Evolutionary conservation across 371 early-diverging fungal genomes (phyloP).

Genomic region (Nosema muscidifuracis): DNA sequence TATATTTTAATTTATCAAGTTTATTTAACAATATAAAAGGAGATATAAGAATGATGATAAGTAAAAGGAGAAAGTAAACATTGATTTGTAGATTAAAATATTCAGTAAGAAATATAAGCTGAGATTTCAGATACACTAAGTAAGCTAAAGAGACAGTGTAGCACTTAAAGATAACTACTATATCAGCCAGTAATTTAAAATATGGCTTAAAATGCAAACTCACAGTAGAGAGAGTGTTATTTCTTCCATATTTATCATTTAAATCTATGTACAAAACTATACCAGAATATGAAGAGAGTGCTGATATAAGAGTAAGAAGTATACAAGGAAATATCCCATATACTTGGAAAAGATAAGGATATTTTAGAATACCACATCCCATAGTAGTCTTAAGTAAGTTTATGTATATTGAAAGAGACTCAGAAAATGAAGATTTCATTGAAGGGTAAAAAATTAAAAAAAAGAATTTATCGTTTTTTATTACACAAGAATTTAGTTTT

Average conservation of each 20-base stretch:
- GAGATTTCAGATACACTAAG: slow-evolving; percentile 22
- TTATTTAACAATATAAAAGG: slow-evolving; percentile 32
- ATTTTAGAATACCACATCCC: slow-evolving; percentile 41
- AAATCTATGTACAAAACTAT: slow-evolving; percentile 32
- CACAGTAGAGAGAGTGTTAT: slow-evolving; percentile 22
- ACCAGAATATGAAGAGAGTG: slow-evolving; percentile 32
- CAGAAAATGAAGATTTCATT: slow-evolving; percentile 13
- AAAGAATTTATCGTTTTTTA: too few relatives aligned
- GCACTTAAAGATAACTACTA: slow-evolving; percentile 40
- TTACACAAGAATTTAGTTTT: too few relatives aligned
- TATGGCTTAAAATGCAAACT: slow-evolving; percentile 13
- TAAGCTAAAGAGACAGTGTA: slow-evolving; percentile 32
- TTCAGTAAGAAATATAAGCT: neutral
- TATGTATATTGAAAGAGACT: slow-evolving; percentile 17
- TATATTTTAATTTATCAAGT: slow-evolving; percentile 30
- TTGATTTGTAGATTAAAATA: neutral
- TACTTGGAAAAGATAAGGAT: slow-evolving; percentile 38
- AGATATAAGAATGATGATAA: slow-evolving; percentile 8
- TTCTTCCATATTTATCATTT: slow-evolving; percentile 35
- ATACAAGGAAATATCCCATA: slow-evolving; percentile 29
- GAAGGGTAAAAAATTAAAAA: neutral
- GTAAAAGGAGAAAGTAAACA: neutral
- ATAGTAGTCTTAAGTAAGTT: slow-evolving; percentile 46
- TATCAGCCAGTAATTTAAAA: slow-evolving; percentile 22
- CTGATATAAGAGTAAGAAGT: slow-evolving; percentile 11